Evolutionary conservation across 257 asterid genomes (phyloP).

Genomic region (Lycium ferocissimum): DNA sequence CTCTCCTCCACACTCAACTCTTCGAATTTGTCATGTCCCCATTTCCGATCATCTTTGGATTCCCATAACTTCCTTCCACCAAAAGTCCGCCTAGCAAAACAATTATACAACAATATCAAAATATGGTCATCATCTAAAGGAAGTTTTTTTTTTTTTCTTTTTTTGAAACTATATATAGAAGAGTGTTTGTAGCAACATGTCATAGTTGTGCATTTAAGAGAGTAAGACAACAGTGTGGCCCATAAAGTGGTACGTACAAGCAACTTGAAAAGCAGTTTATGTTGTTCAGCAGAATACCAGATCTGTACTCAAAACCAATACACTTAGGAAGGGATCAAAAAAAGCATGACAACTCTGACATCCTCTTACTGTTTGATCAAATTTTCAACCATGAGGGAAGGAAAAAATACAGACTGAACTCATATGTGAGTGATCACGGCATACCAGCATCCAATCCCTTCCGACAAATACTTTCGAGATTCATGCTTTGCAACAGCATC

Average conservation of each 20-base stretch:
- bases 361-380: slow-evolving; percentile 8
- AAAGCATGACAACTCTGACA: neutral
- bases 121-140: slow-evolving; percentile 18
- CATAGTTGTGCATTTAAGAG: too few relatives aligned
- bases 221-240: neutral
- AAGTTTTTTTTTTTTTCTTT: too few relatives aligned
- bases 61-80: slow-evolving; percentile 97
- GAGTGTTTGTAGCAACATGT: too few relatives aligned
- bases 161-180: too few relatives aligned
- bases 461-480: neutral
- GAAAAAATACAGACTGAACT: neutral
- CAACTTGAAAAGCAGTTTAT: neutral
- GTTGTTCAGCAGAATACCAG: neutral
- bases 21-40: slow-evolving; percentile 99
- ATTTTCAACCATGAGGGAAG: neutral
- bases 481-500: neutral
- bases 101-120: slow-evolving; percentile 16
- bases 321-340: neutral
- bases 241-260: neutral
- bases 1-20: slow-evolving; percentile 77
- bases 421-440: neutral
- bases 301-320: neutral
- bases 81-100: slow-evolving; percentile 64
- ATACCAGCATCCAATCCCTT: neutral
- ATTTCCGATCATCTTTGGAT: slow-evolving; percentile 87